Evolutionary conservation across 495 filamentous ascomycete genomes (phyloP).

Genomic region (Pyrenopolyporus hunteri): DNA sequence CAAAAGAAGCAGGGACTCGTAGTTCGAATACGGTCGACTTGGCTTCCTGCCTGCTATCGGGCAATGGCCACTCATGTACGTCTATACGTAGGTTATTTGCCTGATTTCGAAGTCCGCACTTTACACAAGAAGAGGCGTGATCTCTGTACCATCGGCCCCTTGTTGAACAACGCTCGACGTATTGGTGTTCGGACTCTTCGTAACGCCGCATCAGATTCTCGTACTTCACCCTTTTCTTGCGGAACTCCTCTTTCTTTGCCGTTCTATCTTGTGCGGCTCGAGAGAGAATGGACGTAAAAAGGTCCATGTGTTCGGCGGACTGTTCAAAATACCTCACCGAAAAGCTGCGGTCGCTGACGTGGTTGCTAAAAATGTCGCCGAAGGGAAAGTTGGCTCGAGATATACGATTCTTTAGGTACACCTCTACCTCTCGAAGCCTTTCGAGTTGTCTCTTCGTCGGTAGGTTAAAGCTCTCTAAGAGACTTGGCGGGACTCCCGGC

Average conservation of each 20-base stretch:
- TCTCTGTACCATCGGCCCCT: neutral
- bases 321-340: constrained; percentile 59
- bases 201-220: constrained; percentile 38
- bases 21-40: constrained; percentile 67
- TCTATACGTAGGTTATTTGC: constrained; percentile 53
- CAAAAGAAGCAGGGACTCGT: constrained; percentile 50
- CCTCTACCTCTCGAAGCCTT: constrained; percentile 55
- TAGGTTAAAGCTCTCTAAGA: constrained; percentile 58
- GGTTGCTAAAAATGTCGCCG: constrained; percentile 44
- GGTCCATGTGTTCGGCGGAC: constrained; percentile 51
- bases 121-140: constrained; percentile 32
- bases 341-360: constrained; percentile 49
- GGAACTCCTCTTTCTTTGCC: constrained; percentile 55
- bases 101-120: constrained; percentile 36
- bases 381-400: constrained; percentile 19
- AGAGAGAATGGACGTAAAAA: constrained; percentile 48
- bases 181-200: constrained; percentile 40
- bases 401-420: constrained; percentile 52
- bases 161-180: constrained; percentile 22
- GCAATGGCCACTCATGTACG: constrained; percentile 69
- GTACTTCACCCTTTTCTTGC: constrained; percentile 42
- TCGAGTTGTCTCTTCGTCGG: constrained; percentile 56
- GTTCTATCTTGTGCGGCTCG: constrained; percentile 40
- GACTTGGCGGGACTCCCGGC: constrained; percentile 49
- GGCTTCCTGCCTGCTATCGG: constrained; percentile 39